Evolutionary conservation across 2,329 filamentous ascomycete species (phyloP).

Genomic region (Cytospora piceicola): DNA sequence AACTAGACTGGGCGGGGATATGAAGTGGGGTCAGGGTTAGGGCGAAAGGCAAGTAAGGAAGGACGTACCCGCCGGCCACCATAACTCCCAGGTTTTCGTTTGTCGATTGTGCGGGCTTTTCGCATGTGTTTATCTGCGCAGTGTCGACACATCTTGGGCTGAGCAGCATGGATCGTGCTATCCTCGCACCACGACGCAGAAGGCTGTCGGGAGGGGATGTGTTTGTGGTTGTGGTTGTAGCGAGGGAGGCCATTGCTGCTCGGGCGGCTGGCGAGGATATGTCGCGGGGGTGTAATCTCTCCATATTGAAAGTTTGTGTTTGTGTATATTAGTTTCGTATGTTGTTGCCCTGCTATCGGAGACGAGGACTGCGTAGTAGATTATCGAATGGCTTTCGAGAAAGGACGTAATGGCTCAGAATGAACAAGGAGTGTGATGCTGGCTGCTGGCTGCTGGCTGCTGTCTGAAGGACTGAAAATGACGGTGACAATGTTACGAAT

Average conservation of each 20-base stretch:
- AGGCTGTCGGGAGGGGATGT: conserved; percentile 11
- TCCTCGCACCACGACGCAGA: conserved; percentile 17
- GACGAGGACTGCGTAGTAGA: background rate
- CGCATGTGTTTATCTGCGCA: conserved; percentile 25
- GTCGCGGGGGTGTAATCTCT: conserved; percentile 27
- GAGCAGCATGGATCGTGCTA: conserved; percentile 25
- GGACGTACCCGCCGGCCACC: conserved; percentile 27
- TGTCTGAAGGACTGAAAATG: background rate
- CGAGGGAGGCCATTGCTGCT: conserved; percentile 10
- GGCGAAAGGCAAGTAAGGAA: background rate
- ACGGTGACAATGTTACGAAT: conserved; percentile 5
- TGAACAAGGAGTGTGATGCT: background rate
- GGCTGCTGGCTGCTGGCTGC: conserved; percentile 3
- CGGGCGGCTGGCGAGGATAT: conserved; percentile 8
- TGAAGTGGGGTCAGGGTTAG: background rate
- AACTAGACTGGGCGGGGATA: background rate
- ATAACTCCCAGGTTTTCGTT: conserved; percentile 23
- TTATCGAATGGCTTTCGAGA: background rate
- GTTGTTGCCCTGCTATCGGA: background rate
- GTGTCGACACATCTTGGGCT: conserved; percentile 17
- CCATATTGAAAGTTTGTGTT: conserved; percentile 7
- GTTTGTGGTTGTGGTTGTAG: conserved; percentile 2
- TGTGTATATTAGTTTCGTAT: background rate
- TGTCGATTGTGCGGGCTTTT: conserved; percentile 29
- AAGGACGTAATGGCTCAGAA: background rate